A percentile compares a stretch with the other conserved stretches of the same genome.
Evolutionary conservation across 768 basidiomycete species (phyloP).

Genomic region (Lanmaoa rubissima): DNA sequence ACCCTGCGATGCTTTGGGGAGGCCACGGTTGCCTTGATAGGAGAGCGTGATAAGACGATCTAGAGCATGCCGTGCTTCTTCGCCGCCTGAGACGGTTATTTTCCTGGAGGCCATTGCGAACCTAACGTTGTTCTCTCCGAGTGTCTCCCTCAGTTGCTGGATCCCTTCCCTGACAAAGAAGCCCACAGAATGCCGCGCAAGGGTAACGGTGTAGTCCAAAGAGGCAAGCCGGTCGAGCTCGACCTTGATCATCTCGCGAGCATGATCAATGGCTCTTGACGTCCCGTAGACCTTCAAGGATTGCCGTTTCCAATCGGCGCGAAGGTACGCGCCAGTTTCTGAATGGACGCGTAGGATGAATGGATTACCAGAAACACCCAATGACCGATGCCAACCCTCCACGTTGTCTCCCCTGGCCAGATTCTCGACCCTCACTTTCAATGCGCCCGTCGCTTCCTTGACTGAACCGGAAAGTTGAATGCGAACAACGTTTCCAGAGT

Average conservation of each 20-base stretch:
- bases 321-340: slow-evolving; percentile 43
- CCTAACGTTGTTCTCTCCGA: slow-evolving; percentile 53
- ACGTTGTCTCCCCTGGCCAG: slow-evolving; percentile 51
- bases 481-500: slow-evolving; percentile 27
- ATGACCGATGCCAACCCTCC: slow-evolving; percentile 49
- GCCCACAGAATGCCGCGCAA: slow-evolving; percentile 42
- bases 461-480: slow-evolving; percentile 51
- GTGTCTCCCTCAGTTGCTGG: slow-evolving; percentile 45
- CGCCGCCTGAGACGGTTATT: slow-evolving; percentile 54
- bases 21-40: slow-evolving; percentile 17
- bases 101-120: slow-evolving; percentile 42
- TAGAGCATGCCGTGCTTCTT: slow-evolving; percentile 50
- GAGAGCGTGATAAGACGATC: slow-evolving; percentile 45
- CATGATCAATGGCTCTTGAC: slow-evolving; percentile 37
- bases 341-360: slow-evolving; percentile 37
- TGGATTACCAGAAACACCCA: slow-evolving; percentile 26
- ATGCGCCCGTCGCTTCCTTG: slow-evolving; percentile 50
- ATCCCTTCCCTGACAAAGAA: slow-evolving; percentile 54
- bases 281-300: slow-evolving; percentile 48
- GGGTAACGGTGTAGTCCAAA: slow-evolving; percentile 39
- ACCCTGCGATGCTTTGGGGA: slow-evolving; percentile 1
- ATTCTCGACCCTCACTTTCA: slow-evolving; percentile 61
- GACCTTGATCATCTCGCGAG: slow-evolving; percentile 42
- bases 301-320: slow-evolving; percentile 44
- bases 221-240: slow-evolving; percentile 49